Percentiles rank a stretch among this genome's conserved stretches.
These are phyloP conservation scores for Cynanchum wilfordii DNA, from an alignment of 257 asterid genomes.

Conservation along the genomic window DNA sequence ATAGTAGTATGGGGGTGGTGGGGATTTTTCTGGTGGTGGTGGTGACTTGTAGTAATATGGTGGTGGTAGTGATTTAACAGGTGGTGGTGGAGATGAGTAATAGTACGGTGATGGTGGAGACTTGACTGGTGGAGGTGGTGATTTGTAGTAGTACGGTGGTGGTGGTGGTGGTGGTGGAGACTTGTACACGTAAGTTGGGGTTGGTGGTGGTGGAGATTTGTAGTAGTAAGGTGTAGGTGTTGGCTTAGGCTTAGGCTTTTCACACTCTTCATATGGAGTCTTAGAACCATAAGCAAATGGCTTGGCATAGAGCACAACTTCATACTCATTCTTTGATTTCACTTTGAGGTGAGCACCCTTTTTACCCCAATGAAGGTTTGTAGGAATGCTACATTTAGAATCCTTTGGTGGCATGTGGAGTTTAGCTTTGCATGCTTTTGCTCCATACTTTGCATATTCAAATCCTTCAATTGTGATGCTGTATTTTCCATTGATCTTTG, in stretches of 20 bases:
- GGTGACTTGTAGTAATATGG: background rate
- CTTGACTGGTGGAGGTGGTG: slow-evolving; percentile 31
- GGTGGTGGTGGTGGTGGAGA: slow-evolving; percentile 16
- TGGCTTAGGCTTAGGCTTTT: slow-evolving; percentile 40
- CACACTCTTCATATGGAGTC: slow-evolving; percentile 45
- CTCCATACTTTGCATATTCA: slow-evolving; percentile 55
- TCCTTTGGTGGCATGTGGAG: slow-evolving; percentile 61
- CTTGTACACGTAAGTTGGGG: slow-evolving; percentile 27
- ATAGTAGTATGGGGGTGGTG: background rate
- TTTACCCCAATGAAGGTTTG: slow-evolving; percentile 47
- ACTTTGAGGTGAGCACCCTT: slow-evolving; percentile 52
- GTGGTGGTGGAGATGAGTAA: background rate
- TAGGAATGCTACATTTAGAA: slow-evolving; percentile 54
- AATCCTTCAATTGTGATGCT: slow-evolving; percentile 47
- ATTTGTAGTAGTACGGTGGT: slow-evolving; percentile 51
- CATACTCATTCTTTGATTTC: slow-evolving; percentile 53
- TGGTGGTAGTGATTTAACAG: background rate
- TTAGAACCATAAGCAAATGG: slow-evolving; percentile 71
- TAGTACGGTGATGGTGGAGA: slow-evolving; percentile 13
- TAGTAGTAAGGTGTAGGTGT: slow-evolving; percentile 50
- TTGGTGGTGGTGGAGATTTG: slow-evolving; percentile 37
- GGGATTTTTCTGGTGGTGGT: background rate
- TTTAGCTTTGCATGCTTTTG: slow-evolving; percentile 61
- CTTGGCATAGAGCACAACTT: slow-evolving; percentile 59
- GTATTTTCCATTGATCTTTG: slow-evolving; percentile 64